phyloP scores from a whole-genome alignment of 2,329 filamentous ascomycete species.

The Fusarium domesticum region DNA sequence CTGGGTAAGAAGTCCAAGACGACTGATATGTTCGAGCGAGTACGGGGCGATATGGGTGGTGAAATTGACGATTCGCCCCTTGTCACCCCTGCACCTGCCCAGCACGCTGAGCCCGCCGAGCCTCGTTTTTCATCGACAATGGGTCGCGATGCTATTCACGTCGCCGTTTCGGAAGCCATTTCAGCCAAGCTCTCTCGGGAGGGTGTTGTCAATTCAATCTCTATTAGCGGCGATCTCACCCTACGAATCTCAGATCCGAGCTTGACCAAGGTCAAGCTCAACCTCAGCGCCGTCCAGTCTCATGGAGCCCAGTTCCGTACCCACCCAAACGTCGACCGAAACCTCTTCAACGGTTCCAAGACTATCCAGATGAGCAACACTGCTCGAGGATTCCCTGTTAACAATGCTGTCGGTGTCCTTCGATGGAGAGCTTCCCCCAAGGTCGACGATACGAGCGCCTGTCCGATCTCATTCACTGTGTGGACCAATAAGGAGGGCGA shows the following conservation, averaged over 20 bases:
- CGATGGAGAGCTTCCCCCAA: constrained; percentile 87
- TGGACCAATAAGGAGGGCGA: constrained; percentile 91
- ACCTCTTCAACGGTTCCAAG: constrained; percentile 77
- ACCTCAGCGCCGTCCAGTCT: constrained; percentile 70
- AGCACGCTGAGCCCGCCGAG: constrained; percentile 50
- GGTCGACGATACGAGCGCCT: constrained; percentile 72
- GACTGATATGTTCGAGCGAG: constrained; percentile 94
- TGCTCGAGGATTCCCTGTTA: constrained; percentile 85
- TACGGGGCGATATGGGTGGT: constrained; percentile 84
- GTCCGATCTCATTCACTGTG: constrained; percentile 93
- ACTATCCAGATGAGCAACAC: constrained; percentile 87
- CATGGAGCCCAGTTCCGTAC: constrained; percentile 90
- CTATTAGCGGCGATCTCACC: constrained; percentile 88
- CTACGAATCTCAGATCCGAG: constrained; percentile 85
- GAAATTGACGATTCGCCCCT: constrained; percentile 77
- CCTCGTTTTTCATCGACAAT: constrained; percentile 62
- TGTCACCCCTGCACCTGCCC: constrained; percentile 54
- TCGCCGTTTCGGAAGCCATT: constrained; percentile 87
- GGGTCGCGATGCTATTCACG: constrained; percentile 81
- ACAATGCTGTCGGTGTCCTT: constrained; percentile 89
- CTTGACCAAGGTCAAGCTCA: constrained; percentile 88
- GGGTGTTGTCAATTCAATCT: constrained; percentile 79
- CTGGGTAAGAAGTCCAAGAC: constrained; percentile 98
- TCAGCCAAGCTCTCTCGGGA: constrained; percentile 85
- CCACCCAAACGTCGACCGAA: constrained; percentile 93